Evolutionary conservation across 352 stramenopile species (phyloP).

Genomic region (Globisporangium parvum): DNA sequence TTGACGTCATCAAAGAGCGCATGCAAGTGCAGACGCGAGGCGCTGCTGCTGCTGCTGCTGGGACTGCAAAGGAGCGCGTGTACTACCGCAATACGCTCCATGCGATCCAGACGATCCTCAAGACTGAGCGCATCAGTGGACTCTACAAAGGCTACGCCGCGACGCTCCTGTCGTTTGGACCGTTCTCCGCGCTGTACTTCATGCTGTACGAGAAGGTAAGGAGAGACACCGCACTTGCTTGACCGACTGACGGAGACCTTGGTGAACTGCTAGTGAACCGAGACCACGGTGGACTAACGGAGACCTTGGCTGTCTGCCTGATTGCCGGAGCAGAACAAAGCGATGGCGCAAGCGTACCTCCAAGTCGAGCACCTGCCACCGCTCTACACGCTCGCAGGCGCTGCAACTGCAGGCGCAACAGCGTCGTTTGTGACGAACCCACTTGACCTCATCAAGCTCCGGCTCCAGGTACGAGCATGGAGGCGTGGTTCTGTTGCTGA

Average conservation of each 20-base stretch:
- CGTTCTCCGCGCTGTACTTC: slow-evolving; percentile 98
- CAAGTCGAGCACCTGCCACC: slow-evolving; percentile 38
- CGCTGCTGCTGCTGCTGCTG: neutral
- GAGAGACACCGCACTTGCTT: neutral
- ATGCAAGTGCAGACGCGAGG: slow-evolving; percentile 92
- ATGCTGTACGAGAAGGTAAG: slow-evolving; percentile 93
- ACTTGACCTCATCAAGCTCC: slow-evolving; percentile 95
- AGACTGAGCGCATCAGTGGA: slow-evolving; percentile 85
- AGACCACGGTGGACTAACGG: neutral
- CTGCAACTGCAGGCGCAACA: slow-evolving; percentile 80
- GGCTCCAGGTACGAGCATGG: slow-evolving; percentile 82
- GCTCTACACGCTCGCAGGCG: slow-evolving; percentile 56
- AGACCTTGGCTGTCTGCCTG: neutral
- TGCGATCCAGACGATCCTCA: slow-evolving; percentile 87
- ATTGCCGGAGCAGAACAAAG: slow-evolving; percentile 39
- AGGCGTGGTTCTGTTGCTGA: too few relatives aligned
- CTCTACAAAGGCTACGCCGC: slow-evolving; percentile 95
- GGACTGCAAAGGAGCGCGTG: slow-evolving; percentile 10
- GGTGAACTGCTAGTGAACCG: too few relatives aligned
- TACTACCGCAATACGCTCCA: slow-evolving; percentile 92
- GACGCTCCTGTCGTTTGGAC: slow-evolving; percentile 95
- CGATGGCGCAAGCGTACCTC: slow-evolving; percentile 35
- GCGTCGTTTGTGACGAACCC: slow-evolving; percentile 96
- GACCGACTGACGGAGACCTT: too few relatives aligned
- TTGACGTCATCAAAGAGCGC: slow-evolving; percentile 98